Base-by-base conservation (phyloP, 768 basidiomycete genomes). In the Hemileccinum rubropunctum region DNA sequence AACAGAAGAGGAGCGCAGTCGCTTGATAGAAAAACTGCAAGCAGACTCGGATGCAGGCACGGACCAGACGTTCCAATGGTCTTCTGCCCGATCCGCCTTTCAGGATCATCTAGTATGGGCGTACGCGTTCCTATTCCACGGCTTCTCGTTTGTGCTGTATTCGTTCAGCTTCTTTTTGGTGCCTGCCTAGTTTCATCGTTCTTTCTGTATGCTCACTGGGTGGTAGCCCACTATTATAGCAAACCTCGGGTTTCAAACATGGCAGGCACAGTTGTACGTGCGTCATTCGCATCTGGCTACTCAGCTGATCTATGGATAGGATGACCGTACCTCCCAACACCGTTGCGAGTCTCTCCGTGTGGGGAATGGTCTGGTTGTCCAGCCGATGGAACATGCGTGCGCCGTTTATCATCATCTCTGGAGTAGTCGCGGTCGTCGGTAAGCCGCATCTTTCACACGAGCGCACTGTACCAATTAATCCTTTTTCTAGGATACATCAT, bases 61-160 rank as follows among this genome's bases (percentile, higher is more conserved):
- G 32, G 57, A 73, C 17, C 83, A 84, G 54, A 68, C 68, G 21
- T 84, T 86, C 50, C 70, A 76, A 33, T 84, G 83, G 82, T 56
- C 63, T 36, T 80, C 76, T 40, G 82, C 83, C 35, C 67, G 69
- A 13, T 79, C 82, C 53, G 81, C 81, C 7, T 69, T 82, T 52
- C 73, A 66, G 40, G 81, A 86, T 54, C 82, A 77, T 50, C 67
- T 83, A 14, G 77, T 81, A 13, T 82, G 81, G 79, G 76, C 69
- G 4, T 84, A 84, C 59, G 79, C 79, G 0, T 57, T 82, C 17
- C 67, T 83, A 1, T 83, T 83, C 64, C 82, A 84, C 51, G 81
- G 79, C 1, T 82, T 78, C 56, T 76, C 83, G 3, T 82, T 81
- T 54, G 80, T 76, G 10, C 57, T 79, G 18, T 83, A 82, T 58